Percentiles rank a stretch among this genome's conserved stretches.
Conservation (phyloP, 805 yeast genomes). For the Saccharomyces jurei region DNA sequence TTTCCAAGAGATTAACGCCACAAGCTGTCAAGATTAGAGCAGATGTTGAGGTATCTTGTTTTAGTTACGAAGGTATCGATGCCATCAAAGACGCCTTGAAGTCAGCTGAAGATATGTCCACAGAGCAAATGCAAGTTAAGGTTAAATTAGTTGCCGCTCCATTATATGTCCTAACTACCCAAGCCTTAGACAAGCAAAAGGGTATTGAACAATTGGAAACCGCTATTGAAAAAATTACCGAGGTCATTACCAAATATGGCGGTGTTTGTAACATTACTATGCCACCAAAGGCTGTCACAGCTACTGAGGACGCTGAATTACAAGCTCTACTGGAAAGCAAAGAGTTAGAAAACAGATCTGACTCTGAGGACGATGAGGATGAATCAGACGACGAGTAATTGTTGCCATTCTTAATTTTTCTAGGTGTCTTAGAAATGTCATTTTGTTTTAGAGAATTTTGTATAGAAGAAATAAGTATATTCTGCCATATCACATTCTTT, state of each 20-base stretch:
- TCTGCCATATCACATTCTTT: not conserved
- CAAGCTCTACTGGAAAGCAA: constrained; percentile 91
- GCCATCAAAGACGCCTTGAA: constrained; percentile 86
- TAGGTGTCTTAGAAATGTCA: not conserved
- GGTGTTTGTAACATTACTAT: constrained; percentile 88
- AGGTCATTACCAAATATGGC: constrained; percentile 60
- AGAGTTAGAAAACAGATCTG: constrained; percentile 80
- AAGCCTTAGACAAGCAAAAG: constrained; percentile 81
- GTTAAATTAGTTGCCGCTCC: constrained; percentile 97
- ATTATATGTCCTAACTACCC: constrained; percentile 84
- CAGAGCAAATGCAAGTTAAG: constrained; percentile 81
- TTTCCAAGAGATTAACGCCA: constrained; percentile 90
- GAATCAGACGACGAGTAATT: constrained; percentile 38
- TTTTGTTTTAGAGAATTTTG: not conserved
- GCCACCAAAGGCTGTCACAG: constrained; percentile 99
- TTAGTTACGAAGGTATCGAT: constrained; percentile 94
- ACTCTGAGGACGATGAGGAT: constrained; percentile 70
- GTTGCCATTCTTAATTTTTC: not conserved
- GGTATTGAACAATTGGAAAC: constrained; percentile 73
- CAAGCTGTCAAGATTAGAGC: constrained; percentile 97
- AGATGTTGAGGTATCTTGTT: constrained; percentile 96
- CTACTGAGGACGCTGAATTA: constrained; percentile 95
- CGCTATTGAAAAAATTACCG: constrained; percentile 72
- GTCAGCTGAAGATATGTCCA: constrained; percentile 77
- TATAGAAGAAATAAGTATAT: not conserved